Percentiles rank a stretch among this genome's conserved stretches.
Conservation (phyloP, 169 alveolate genomes). For the Toxoplasma gondii region DNA sequence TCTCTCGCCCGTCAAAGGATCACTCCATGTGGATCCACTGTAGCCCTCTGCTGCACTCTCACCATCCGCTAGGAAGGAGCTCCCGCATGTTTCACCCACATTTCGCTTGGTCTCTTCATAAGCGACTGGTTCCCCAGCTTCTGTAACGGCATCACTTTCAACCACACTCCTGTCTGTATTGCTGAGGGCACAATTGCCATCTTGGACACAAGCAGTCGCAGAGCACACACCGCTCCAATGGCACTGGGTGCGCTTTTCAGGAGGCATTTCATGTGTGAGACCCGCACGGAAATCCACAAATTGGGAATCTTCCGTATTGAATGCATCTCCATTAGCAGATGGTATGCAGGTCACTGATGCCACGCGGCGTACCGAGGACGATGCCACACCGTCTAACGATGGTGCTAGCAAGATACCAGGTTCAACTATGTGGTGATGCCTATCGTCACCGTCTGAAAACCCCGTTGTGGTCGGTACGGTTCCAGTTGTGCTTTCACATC, state of each 20-base stretch:
- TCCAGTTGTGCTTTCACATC: not conserved
- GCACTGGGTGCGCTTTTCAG: not conserved
- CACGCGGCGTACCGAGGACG: not conserved
- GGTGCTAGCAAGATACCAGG: not conserved
- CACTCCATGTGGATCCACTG: not conserved
- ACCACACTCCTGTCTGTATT: not conserved
- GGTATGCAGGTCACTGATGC: not conserved
- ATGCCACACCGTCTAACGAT: not conserved
- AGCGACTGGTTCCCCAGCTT: not conserved
- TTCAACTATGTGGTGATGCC: not conserved
- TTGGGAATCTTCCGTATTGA: not conserved
- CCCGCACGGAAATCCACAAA: not conserved
- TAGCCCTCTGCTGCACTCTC: not conserved
- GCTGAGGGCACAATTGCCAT: not conserved
- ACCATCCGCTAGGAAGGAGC: not conserved
- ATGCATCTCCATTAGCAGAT: not conserved
- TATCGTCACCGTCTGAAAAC: not conserved
- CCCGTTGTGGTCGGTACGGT: no score
- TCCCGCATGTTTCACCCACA: not conserved
- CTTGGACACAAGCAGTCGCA: not conserved
- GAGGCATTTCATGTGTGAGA: not conserved
- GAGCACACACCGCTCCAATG: not conserved
- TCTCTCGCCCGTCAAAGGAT: not conserved
- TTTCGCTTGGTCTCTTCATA: not conserved
- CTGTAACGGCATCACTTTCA: not conserved